Conservation (phyloP, 208 protist genomes). For the Trypanosoma lewisi region DNA sequence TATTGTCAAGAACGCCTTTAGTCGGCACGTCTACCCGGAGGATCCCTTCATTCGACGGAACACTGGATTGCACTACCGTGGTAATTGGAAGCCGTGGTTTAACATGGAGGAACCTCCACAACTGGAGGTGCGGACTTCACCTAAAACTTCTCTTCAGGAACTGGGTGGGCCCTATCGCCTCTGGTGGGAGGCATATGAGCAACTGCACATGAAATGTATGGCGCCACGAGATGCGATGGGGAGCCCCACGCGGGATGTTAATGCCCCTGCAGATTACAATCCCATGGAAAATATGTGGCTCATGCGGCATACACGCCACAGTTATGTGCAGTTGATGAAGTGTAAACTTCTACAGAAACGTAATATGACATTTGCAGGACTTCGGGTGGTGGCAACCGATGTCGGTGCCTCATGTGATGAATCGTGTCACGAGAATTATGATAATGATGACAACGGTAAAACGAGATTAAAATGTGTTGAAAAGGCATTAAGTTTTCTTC, state of each 20-base stretch:
- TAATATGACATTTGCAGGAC: not conserved
- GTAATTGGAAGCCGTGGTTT: constrained; percentile 22
- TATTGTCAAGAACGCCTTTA: constrained; percentile 1
- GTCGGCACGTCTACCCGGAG: constrained; percentile 10
- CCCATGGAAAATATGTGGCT: constrained; percentile 16
- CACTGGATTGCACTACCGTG: constrained; percentile 24
- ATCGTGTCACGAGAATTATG: not conserved
- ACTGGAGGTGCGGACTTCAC: no score
- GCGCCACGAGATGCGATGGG: not conserved
- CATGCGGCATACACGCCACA: constrained; percentile 20
- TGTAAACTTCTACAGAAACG: constrained; percentile 3
- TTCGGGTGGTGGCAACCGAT: constrained; percentile 1
- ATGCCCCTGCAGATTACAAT: constrained; percentile 6
- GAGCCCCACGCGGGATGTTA: not conserved
- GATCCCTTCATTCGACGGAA: not conserved
- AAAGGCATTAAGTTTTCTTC: constrained; percentile 11
- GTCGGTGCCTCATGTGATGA: constrained; percentile 14
- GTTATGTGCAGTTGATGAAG: constrained; percentile 14
- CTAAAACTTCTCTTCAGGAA: constrained; percentile 4
- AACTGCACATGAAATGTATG: constrained; percentile 11
- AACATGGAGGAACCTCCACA: constrained; percentile 16
- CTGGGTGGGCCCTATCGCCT: constrained; percentile 16
- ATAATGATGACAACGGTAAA: constrained; percentile 4
- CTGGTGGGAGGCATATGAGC: constrained; percentile 22
- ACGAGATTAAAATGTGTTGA: not conserved